Percentiles rank a stretch among this genome's conserved stretches.
Conservation (phyloP, 768 basidiomycete species). For the Rhodosporidiobolus odoratus region DNA sequence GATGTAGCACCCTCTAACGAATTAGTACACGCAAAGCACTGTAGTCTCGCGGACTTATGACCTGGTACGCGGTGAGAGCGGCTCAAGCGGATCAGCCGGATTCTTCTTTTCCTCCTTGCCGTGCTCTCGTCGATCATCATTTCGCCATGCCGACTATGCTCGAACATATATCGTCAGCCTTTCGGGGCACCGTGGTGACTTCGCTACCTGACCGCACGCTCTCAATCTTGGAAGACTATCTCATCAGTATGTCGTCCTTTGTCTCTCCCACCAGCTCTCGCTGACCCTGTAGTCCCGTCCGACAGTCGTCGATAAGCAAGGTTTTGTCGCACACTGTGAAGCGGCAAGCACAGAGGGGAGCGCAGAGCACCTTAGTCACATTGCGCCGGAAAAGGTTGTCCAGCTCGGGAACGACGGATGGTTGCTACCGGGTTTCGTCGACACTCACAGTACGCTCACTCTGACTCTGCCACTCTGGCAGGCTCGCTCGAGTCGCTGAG, state of each 20-base stretch:
- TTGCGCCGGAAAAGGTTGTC: neutral
- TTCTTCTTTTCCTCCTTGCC: neutral
- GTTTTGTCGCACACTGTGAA: conserved; percentile 15
- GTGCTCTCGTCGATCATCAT: neutral
- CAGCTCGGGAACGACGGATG: conserved; percentile 1
- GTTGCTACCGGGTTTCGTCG: conserved; percentile 35
- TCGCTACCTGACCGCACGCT: conserved; percentile 8
- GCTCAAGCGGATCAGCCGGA: too few species aligned
- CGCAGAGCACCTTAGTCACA: neutral
- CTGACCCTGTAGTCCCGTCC: neutral
- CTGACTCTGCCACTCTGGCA: neutral
- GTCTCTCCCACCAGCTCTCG: too few species aligned
- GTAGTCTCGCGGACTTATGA: too few species aligned
- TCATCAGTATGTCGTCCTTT: conserved; percentile 12
- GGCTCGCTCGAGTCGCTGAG: neutral
- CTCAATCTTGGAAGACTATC: neutral
- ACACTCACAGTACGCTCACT: conserved; percentile 33
- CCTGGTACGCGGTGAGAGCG: too few species aligned
- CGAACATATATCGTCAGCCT: neutral
- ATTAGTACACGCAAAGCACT: too few species aligned
- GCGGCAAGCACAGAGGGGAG: neutral
- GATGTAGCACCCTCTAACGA: too few species aligned
- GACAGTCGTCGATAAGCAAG: conserved; percentile 17
- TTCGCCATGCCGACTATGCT: neutral
- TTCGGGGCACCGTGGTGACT: neutral